Conservation (phyloP, 768 basidiomycete species). For the Xanthoconium stramineum region DNA sequence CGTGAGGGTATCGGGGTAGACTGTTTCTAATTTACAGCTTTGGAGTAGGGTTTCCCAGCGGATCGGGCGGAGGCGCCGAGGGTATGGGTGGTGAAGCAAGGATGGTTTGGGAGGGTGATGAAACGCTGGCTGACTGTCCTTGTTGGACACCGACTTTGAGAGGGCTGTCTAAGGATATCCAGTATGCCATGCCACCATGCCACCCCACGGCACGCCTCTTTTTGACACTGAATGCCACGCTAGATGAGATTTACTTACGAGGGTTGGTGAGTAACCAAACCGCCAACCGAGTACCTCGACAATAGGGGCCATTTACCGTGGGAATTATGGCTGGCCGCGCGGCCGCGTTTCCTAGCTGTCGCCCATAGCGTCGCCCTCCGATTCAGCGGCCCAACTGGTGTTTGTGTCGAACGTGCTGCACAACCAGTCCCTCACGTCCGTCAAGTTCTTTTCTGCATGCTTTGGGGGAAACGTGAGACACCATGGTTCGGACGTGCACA, state of each 20-base stretch:
- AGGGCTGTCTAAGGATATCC: constrained; percentile 12
- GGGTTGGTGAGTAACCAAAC: no score
- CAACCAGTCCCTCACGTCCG: constrained; percentile 57
- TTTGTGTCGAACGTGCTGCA: constrained; percentile 64
- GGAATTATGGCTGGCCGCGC: background rate
- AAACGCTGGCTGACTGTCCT: constrained; percentile 97
- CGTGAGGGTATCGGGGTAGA: constrained; percentile 71
- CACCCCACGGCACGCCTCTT: no score
- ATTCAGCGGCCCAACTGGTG: constrained; percentile 55
- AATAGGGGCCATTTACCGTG: constrained; percentile 16
- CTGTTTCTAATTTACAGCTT: constrained; percentile 88
- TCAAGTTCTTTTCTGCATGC: constrained; percentile 81
- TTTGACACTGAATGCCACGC: background rate
- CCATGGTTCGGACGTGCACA: constrained; percentile 69
- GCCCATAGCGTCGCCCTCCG: constrained; percentile 46
- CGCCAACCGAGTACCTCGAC: no score
- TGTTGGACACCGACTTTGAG: constrained; percentile 73
- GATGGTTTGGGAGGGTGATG: constrained; percentile 82
- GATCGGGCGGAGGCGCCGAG: constrained; percentile 89
- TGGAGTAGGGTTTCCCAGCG: constrained; percentile 75
- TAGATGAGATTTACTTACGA: background rate
- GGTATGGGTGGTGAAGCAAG: constrained; percentile 83
- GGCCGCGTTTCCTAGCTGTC: background rate
- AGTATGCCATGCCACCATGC: background rate
- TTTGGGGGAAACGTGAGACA: constrained; percentile 80